These are phyloP conservation scores for Aphanomyces stellatus DNA, from an alignment of 352 stramenopile genomes.

Conservation along the genomic window DNA sequence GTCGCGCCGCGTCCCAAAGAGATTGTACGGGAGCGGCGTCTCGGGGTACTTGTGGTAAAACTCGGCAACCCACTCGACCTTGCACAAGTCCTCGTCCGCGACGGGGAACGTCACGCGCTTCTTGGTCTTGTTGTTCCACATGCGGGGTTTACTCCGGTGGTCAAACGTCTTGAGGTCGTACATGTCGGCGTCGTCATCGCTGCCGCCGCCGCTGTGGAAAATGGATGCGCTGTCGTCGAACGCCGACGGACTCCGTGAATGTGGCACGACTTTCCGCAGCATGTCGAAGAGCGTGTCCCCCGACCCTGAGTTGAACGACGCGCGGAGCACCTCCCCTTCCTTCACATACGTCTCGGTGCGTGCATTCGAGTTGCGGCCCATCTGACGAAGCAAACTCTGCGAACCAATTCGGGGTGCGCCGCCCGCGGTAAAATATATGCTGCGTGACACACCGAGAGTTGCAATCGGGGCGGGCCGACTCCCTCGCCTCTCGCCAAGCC, in stretches of 20 bases:
- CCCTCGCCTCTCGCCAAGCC: too few relatives aligned
- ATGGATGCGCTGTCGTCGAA: neutral
- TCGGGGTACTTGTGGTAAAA: slow-evolving; percentile 1
- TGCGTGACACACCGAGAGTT: too few relatives aligned
- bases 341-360: slow-evolving; percentile 4
- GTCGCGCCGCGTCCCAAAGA: slow-evolving; percentile 3
- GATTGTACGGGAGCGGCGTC: neutral
- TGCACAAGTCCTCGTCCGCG: neutral
- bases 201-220: neutral
- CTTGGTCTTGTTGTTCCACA: neutral
- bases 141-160: neutral
- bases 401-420: too few relatives aligned
- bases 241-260: neutral
- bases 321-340: slow-evolving; percentile 9
- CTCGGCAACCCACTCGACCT: slow-evolving; percentile 1
- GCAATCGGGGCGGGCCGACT: too few relatives aligned
- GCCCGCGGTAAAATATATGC: too few relatives aligned
- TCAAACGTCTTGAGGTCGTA: slow-evolving; percentile 8
- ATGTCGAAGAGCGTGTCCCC: slow-evolving; percentile 8
- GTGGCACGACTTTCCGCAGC: neutral
- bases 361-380: neutral
- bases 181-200: slow-evolving; percentile 8
- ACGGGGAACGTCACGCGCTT: slow-evolving; percentile 7
- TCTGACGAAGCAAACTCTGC: too few relatives aligned
- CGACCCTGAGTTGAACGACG: neutral